A percentile compares a stretch with the other conserved stretches of the same genome.
These are phyloP conservation scores for Monosiga brevicollis DNA, from an alignment of 78 protist species.

Conservation along the genomic window DNA sequence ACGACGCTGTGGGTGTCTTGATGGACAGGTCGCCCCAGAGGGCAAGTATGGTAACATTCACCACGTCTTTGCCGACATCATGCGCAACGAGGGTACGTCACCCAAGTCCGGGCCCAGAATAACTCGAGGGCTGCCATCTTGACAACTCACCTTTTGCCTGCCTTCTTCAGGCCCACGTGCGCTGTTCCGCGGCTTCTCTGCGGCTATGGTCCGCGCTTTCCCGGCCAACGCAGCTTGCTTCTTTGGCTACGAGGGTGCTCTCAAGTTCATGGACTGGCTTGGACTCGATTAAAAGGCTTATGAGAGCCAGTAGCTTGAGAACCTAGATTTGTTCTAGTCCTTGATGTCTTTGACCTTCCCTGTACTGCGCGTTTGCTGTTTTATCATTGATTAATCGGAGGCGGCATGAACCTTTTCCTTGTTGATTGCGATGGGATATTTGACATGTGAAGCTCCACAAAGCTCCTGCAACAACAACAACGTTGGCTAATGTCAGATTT, in stretches of 20 bases:
- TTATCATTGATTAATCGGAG: too few relatives aligned
- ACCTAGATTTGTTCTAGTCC: too few relatives aligned
- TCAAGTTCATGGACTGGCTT: conserved; percentile 9
- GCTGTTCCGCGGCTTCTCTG: conserved; percentile 32
- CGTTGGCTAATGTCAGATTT: too few relatives aligned
- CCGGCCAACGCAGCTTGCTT: conserved; percentile 70
- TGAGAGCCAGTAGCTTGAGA: too few relatives aligned
- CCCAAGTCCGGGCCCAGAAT: background rate
- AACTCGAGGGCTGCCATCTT: background rate
- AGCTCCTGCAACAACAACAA: too few relatives aligned
- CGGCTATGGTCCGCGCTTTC: conserved; percentile 32
- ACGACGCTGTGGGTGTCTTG: background rate
- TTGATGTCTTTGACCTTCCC: too few relatives aligned
- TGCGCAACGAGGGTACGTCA: conserved; percentile 20
- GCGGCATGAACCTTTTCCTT: too few relatives aligned
- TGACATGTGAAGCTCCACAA: too few relatives aligned
- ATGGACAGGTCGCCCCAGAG: conserved; percentile 16
- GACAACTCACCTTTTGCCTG: background rate
- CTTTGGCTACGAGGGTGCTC: conserved; percentile 34
- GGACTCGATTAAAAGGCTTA: background rate
- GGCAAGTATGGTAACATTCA: conserved; percentile 18
- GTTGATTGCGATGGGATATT: too few relatives aligned
- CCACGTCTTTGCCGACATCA: conserved; percentile 11
- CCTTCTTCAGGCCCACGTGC: background rate
- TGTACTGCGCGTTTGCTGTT: too few relatives aligned